Conservation (phyloP, 768 basidiomycete species). For the Megacollybia marginata region DNA sequence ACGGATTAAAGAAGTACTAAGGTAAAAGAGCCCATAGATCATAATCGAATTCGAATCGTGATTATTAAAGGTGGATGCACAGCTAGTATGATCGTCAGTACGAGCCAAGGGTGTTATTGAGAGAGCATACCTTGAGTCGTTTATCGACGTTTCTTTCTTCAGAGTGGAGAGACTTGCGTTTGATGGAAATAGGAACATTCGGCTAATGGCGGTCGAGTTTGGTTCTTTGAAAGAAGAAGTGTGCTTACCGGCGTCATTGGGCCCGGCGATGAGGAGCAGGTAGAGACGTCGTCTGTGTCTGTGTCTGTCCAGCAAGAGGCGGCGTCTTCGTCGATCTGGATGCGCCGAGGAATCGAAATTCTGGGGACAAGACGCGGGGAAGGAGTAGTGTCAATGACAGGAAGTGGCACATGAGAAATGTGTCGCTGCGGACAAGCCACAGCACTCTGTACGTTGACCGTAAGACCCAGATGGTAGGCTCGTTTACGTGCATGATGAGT, state of each 20-base stretch:
- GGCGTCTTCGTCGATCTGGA: slow-evolving; percentile 18
- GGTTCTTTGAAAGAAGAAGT: not conserved
- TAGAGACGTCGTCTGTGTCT: not conserved
- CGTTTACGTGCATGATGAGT: slow-evolving; percentile 43
- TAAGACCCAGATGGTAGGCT: slow-evolving; percentile 36
- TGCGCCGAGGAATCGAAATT: slow-evolving; percentile 10
- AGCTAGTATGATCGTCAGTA: too few relatives aligned
- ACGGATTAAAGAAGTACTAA: too few relatives aligned
- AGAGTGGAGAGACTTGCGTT: slow-evolving; percentile 27
- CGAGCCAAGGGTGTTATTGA: too few relatives aligned
- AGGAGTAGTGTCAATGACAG: slow-evolving; percentile 23
- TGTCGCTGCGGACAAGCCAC: slow-evolving; percentile 27
- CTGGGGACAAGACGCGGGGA: slow-evolving; percentile 10
- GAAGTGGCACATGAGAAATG: slow-evolving; percentile 33
- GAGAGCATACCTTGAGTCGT: not conserved
- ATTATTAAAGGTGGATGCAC: too few relatives aligned
- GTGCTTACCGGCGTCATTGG: slow-evolving; percentile 23
- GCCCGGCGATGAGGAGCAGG: slow-evolving; percentile 13
- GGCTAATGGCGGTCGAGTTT: slow-evolving; percentile 3
- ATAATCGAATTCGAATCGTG: too few relatives aligned
- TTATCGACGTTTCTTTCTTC: slow-evolving; percentile 3
- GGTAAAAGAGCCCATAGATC: too few relatives aligned
- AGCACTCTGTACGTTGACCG: slow-evolving; percentile 35
- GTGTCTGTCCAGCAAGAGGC: slow-evolving; percentile 4
- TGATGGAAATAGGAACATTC: slow-evolving; percentile 19